Percentiles rank a stretch among this genome's conserved stretches.
Evolutionary conservation across 2,329 filamentous ascomycete genomes (phyloP).

Genomic region (Trichoderma polysporum): DNA sequence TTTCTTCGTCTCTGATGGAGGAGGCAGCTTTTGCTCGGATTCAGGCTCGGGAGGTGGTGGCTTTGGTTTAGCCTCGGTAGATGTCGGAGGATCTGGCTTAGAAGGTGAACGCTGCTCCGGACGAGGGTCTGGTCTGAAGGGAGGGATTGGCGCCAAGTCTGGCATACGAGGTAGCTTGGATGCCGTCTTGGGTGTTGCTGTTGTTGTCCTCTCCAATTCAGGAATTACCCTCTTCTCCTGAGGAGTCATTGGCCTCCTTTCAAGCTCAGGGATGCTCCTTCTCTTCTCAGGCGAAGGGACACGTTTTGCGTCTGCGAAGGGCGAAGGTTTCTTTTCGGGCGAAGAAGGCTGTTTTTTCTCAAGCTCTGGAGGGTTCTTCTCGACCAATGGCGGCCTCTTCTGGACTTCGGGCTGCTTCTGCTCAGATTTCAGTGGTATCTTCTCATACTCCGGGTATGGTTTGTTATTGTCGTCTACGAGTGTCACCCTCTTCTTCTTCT

Average conservation of each 20-base stretch:
- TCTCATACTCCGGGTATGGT: not conserved
- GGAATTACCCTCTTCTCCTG: not conserved
- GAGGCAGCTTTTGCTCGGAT: not conserved
- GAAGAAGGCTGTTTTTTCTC: not conserved
- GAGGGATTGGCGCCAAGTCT: conserved; percentile 16
- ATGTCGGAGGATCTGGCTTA: conserved; percentile 17
- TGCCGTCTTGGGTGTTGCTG: conserved; percentile 18
- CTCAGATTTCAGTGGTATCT: not conserved
- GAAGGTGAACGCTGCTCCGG: conserved; percentile 27
- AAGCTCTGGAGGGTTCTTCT: not conserved
- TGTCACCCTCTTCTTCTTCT: conserved; percentile 4
- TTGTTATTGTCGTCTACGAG: conserved; percentile 6
- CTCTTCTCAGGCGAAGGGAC: not conserved
- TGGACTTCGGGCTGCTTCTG: not conserved
- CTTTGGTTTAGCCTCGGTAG: conserved; percentile 10
- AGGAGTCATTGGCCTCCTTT: not conserved
- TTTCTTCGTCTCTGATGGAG: conserved; percentile 5
- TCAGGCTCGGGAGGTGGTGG: conserved; percentile 1
- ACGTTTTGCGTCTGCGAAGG: not conserved
- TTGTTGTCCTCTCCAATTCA: not conserved
- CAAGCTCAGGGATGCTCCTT: not conserved
- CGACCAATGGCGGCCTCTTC: not conserved
- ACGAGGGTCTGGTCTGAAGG: conserved; percentile 27
- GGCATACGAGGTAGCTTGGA: conserved; percentile 18
- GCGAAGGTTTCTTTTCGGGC: not conserved